A percentile compares a stretch with the other conserved stretches of the same genome.
phyloP scores from a whole-genome alignment of 129 eudicot species.

The Chrysanthemum makinoi region DNA sequence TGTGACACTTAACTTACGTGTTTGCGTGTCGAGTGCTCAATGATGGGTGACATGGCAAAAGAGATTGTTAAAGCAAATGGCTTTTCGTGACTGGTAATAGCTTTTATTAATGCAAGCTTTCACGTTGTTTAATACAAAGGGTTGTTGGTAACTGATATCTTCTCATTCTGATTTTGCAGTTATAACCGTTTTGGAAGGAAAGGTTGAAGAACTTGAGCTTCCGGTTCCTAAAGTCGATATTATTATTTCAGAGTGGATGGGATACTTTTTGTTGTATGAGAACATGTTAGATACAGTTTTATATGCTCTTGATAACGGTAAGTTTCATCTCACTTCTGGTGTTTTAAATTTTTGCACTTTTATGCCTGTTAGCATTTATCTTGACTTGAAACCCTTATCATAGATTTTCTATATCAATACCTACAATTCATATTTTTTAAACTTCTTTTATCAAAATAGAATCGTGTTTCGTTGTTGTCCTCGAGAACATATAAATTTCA shows the following conservation, averaged over 20 bases:
- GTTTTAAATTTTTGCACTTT: neutral
- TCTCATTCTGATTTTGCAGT: constrained; percentile 39
- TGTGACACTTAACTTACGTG: neutral
- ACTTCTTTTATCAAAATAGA: constrained; percentile 4
- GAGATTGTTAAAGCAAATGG: constrained; percentile 83
- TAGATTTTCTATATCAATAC: neutral
- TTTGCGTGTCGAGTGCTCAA: constrained; percentile 85
- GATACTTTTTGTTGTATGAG: constrained; percentile 88
- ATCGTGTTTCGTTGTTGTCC: neutral
- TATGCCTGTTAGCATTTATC: neutral
- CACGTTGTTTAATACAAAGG: neutral
- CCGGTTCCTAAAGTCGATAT: constrained; percentile 86
- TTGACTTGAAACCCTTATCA: neutral
- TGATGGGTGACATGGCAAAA: constrained; percentile 91
- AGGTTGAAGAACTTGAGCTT: constrained; percentile 88
- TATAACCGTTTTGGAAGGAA: constrained; percentile 86
- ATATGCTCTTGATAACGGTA: constrained; percentile 49
- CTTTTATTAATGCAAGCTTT: neutral
- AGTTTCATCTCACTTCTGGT: constrained; percentile 12
- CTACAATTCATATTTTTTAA: neutral
- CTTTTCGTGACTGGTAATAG: constrained; percentile 67
- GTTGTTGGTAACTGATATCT: constrained; percentile 12
- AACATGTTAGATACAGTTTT: constrained; percentile 88
- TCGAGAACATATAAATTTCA: no score
- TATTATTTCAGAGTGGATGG: constrained; percentile 98